Evolutionary conservation across 2,329 filamentous ascomycete species (phyloP).

Genomic region (Hymenoscyphus fructigenus): DNA sequence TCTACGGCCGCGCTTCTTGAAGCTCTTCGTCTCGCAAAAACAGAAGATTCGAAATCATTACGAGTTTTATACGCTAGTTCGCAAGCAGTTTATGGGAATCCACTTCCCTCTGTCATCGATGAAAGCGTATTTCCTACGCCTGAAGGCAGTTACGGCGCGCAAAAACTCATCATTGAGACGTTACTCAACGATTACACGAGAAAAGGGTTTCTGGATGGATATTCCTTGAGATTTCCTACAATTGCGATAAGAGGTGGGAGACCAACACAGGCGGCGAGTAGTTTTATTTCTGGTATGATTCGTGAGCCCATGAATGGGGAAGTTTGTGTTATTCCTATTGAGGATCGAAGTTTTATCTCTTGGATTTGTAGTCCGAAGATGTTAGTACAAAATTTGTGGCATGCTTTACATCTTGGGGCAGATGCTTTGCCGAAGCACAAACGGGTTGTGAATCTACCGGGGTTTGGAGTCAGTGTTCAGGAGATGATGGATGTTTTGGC

Average conservation of each 20-base stretch:
- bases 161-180: conserved; percentile 62
- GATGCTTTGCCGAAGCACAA: conserved; percentile 45
- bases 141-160: conserved; percentile 57
- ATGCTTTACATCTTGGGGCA: conserved; percentile 43
- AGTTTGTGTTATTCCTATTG: conserved; percentile 53
- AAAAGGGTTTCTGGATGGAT: conserved; percentile 55
- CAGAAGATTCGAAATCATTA: conserved; percentile 23
- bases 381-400: conserved; percentile 53
- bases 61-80: conserved; percentile 59
- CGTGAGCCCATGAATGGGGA: conserved; percentile 57
- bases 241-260: conserved; percentile 60
- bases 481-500: conserved; percentile 59
- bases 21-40: conserved; percentile 41
- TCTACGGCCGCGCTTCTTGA: conserved; percentile 55
- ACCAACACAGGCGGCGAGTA: conserved; percentile 60
- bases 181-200: conserved; percentile 58
- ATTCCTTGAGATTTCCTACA: conserved; percentile 58
- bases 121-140: conserved; percentile 50
- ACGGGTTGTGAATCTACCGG: conserved; percentile 58
- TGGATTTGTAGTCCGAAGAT: conserved; percentile 55
- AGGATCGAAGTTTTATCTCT: conserved; percentile 49
- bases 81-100: conserved; percentile 60
- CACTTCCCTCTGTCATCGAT: conserved; percentile 49
- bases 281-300: conserved; percentile 62
- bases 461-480: conserved; percentile 55